Percentiles rank a stretch among this genome's conserved stretches.
Conservation (phyloP, 2,329 filamentous ascomycete species). For the Cladobotryum mycophilum region DNA sequence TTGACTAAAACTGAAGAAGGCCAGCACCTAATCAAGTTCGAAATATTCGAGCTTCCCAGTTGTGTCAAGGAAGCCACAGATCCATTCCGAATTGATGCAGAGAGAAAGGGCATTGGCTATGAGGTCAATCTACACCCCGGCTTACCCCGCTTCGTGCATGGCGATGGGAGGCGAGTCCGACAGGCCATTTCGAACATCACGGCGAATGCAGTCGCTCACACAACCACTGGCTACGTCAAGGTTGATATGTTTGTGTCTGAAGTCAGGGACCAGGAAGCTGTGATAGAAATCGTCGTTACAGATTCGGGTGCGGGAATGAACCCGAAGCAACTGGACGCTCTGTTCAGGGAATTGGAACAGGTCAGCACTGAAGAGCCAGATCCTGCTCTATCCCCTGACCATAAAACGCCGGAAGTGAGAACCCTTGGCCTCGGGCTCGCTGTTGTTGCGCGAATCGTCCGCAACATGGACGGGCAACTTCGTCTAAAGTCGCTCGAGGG, state of each 20-base stretch:
- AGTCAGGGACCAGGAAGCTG: slow-evolving; percentile 45
- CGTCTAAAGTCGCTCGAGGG: slow-evolving; percentile 77
- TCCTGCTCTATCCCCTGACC: slow-evolving; percentile 14
- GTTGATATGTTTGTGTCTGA: slow-evolving; percentile 63
- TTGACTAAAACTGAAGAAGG: slow-evolving; percentile 85
- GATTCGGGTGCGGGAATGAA: slow-evolving; percentile 73
- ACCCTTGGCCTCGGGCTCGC: slow-evolving; percentile 78
- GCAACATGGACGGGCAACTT: slow-evolving; percentile 87
- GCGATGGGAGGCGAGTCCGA: slow-evolving; percentile 73
- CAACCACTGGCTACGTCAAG: slow-evolving; percentile 57
- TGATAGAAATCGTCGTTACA: slow-evolving; percentile 67
- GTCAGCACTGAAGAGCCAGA: slow-evolving; percentile 43
- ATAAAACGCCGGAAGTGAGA: slow-evolving; percentile 27
- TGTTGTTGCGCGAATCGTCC: slow-evolving; percentile 75
- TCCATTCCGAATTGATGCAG: slow-evolving; percentile 66
- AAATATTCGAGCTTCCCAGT: slow-evolving; percentile 64
- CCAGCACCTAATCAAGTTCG: slow-evolving; percentile 69
- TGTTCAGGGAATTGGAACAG: slow-evolving; percentile 55
- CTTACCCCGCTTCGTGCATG: slow-evolving; percentile 64
- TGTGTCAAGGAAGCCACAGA: slow-evolving; percentile 74
- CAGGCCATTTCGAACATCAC: slow-evolving; percentile 78
- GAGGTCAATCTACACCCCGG: slow-evolving; percentile 61
- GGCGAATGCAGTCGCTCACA: slow-evolving; percentile 80
- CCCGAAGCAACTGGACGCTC: slow-evolving; percentile 49
- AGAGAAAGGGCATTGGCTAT: slow-evolving; percentile 68